Evolutionary conservation across 2,329 filamentous ascomycete species (phyloP).

Genomic region (Neofusicoccum parvum): DNA sequence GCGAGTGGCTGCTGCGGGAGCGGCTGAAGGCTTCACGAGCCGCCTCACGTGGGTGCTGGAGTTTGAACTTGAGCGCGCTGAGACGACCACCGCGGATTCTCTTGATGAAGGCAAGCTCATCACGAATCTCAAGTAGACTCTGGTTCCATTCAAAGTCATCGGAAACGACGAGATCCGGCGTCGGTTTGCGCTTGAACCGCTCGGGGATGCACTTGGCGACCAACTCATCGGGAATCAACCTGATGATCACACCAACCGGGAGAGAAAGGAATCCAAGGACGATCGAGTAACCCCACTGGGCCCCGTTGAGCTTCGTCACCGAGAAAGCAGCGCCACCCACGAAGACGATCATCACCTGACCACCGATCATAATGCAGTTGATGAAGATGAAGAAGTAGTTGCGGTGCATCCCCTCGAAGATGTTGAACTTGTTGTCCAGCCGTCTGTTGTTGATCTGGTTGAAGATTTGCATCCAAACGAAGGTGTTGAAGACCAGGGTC

Average conservation of each 20-base stretch:
- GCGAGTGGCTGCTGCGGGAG: constrained; percentile 59
- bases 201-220: constrained; percentile 49
- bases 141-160: constrained; percentile 65
- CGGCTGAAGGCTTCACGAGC: constrained; percentile 58
- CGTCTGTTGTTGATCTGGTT: constrained; percentile 97
- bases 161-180: constrained; percentile 45
- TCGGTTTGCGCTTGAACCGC: constrained; percentile 45
- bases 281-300: constrained; percentile 86
- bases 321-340: constrained; percentile 81
- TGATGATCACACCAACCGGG: constrained; percentile 77
- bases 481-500: constrained; percentile 94
- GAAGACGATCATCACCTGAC: constrained; percentile 87
- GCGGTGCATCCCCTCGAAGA: constrained; percentile 81
- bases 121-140: constrained; percentile 72
- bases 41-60: constrained; percentile 62
- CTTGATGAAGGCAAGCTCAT: constrained; percentile 80
- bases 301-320: constrained; percentile 68
- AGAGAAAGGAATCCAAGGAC: constrained; percentile 83
- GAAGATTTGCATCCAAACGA: constrained; percentile 99
- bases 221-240: constrained; percentile 76
- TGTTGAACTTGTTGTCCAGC: constrained; percentile 92
- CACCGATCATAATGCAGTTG: constrained; percentile 82
- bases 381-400: constrained; percentile 92
- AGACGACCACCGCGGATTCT: constrained; percentile 79
- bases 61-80: constrained; percentile 77